Evolutionary conservation across 2,329 filamentous ascomycete genomes (phyloP), one percentile per base, ranked within the genome.

Genomic region (Pseudogymnoascus sp.): DNA sequence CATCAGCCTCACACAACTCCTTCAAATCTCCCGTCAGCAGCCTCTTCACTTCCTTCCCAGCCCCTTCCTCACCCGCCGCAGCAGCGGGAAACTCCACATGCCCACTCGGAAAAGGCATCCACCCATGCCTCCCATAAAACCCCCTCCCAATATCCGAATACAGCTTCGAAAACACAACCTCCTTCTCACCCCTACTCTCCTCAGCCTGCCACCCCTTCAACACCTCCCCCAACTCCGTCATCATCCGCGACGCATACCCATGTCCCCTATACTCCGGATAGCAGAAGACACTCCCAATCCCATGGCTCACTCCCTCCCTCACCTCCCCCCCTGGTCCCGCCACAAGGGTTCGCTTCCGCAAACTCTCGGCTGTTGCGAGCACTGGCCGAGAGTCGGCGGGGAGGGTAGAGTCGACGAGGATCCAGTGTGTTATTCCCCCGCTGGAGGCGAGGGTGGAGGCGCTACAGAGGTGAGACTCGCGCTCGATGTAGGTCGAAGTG

Each of bases 91-190:
- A 82, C 34, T 82, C 80, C 47, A 96, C 79, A 73, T 96, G 92
- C 1, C 82, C 80, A 64, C 90, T 93, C 18, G 83, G 80, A 69
- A 88, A 93, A 0, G 86, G 81, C 60, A 85, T 81, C 93, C 93
- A 97, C 54, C 91, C 91, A 67, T 85, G 81, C 34, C 79, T 80
- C 3, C 88, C 83, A 76, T 97, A 97, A 75, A 92, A 97, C 40
- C 79, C 78, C 78, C 91, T 89, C 18, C 93, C 91, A 67, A 96
- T 92, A 70, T 96, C 91, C 7, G 91, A 96, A 75, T 87, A 96
- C 7, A 97, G 80, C 6, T 96, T 83, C 0, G 90, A 93, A 74
- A 93, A 95, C 12, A 84, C 65, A 29, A 75, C 67, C 36, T 36
- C 31, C 31, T 14, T 26, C 73, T 80, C 72, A 72, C 74, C 68